Base-by-base conservation (phyloP, 257 asterid genomes). In the Verbena officinalis region DNA sequence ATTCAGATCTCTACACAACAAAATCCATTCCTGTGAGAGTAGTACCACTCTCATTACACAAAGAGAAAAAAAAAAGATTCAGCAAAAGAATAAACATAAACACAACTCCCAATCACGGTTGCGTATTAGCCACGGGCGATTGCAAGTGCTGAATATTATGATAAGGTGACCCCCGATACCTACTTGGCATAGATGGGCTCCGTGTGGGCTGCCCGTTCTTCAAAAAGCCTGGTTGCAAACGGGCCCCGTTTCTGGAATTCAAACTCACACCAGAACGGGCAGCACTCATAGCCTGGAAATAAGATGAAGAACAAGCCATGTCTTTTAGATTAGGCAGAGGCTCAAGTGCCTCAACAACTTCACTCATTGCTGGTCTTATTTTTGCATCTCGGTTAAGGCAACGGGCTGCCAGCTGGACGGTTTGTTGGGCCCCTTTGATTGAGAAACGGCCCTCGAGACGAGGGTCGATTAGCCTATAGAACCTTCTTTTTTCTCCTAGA, bases 371-470 rank as follows among this genome's bases (percentile, higher is more conserved):
- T 1, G 95, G 97, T 55, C 96, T 72, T 7, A 78, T 42, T 59
- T 90, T 90, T 17, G 90, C 81, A 7, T 83, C 94, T 19, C 83
- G 86, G 71, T 31, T 75, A n/a, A 90, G 95, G 75, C 96, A 90
- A 42, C 70, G 84, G 19, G 91, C 83, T 12, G 93, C 97, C 77
- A 90, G 55, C 67, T 76, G 84, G 60, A 82, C 86, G 0, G 84
- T 70, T 48, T 60, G 83, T 24, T 81, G 83, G 8, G 97, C 91
- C 6, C 90, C 96, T 53, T 74, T 82, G 17, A 78, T 69, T 8
- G 96, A 83, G 81, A 84, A 90, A 2, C 79, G 85, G 1, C 96
- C 95, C 70, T 80, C 86, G 9, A 90, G 88, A 5, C 85, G 88
- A 15, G 89, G 88, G 66, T 90, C 97, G 5, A 90, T 69, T 4